A percentile compares a stretch with the other conserved stretches of the same genome.
Evolutionary conservation across 1,284 basidiomycete genomes (phyloP).

Genomic region (Malassezia furfur): DNA sequence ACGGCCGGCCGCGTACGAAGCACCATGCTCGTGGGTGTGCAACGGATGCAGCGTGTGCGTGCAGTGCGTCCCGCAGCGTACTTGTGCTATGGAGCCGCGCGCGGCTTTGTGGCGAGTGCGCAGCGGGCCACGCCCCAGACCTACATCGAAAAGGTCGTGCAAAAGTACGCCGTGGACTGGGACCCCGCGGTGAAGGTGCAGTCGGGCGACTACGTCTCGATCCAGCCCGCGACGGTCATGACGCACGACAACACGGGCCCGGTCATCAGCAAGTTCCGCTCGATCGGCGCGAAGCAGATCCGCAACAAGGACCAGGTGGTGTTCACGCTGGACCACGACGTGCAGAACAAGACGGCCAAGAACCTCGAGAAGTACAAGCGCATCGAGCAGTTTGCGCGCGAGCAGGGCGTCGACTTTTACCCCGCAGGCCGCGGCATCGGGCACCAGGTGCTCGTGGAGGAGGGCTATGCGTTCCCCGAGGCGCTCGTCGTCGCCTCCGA

Average conservation of each 20-base stretch:
- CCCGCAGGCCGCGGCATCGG: slow-evolving; percentile 97
- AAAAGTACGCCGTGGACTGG: slow-evolving; percentile 85
- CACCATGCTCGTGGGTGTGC: background rate
- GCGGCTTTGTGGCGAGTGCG: slow-evolving; percentile 3
- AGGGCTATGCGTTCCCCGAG: slow-evolving; percentile 47
- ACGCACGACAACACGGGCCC: slow-evolving; percentile 81
- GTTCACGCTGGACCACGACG: slow-evolving; percentile 95
- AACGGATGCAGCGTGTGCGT: background rate
- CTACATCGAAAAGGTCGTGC: slow-evolving; percentile 92
- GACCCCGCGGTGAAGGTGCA: slow-evolving; percentile 59
- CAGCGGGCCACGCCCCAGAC: slow-evolving; percentile 56
- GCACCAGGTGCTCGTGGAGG: slow-evolving; percentile 45
- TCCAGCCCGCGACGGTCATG: slow-evolving; percentile 81
- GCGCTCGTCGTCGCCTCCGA: slow-evolving; percentile 66
- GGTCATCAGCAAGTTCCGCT: slow-evolving; percentile 82
- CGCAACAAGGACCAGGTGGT: slow-evolving; percentile 75
- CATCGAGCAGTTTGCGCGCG: slow-evolving; percentile 82
- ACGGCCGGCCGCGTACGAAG: no score
- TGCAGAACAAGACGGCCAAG: slow-evolving; percentile 89
- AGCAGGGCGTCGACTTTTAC: slow-evolving; percentile 85
- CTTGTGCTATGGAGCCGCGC: background rate
- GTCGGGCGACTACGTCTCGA: slow-evolving; percentile 99
- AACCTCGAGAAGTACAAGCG: slow-evolving; percentile 86
- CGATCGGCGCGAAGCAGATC: slow-evolving; percentile 80
- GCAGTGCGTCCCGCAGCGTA: background rate